Percentiles rank a stretch among this genome's conserved stretches.
phyloP scores from a whole-genome alignment of 345 rosid species.

The Gossypium longicalyx region DNA sequence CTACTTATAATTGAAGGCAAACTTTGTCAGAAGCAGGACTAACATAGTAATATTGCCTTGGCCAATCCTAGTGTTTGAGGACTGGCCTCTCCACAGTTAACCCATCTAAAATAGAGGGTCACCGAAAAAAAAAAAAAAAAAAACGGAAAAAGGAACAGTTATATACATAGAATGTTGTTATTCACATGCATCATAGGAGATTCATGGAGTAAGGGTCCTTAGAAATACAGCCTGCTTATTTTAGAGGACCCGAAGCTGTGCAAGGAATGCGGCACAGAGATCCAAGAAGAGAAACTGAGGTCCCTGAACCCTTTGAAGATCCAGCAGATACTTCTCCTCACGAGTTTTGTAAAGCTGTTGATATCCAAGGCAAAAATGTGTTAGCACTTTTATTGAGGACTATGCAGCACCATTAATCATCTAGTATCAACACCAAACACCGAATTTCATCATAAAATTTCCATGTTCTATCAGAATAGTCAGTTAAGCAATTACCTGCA shows the following conservation, averaged over 20 bases:
- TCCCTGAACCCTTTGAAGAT: slow-evolving; percentile 79
- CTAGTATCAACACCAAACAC: neutral
- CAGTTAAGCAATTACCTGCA: slow-evolving; percentile 53
- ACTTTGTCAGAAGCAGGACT: slow-evolving; percentile 10
- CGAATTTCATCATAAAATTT: neutral
- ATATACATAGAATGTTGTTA: slow-evolving; percentile 33
- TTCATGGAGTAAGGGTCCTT: neutral
- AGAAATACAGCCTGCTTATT: neutral
- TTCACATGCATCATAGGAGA: slow-evolving; percentile 15
- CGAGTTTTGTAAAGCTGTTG: slow-evolving; percentile 85
- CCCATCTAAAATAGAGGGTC: slow-evolving; percentile 33
- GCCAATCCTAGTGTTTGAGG: slow-evolving; percentile 9
- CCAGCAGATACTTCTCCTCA: slow-evolving; percentile 79
- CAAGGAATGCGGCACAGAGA: slow-evolving; percentile 86
- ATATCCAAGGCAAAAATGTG: neutral
- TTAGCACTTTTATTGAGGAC: neutral
- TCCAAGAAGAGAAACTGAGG: slow-evolving; percentile 89
- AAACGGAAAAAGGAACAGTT: neutral
- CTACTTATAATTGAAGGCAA: neutral
- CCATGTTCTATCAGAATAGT: neutral
- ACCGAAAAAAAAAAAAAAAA: neutral
- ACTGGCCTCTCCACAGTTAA: slow-evolving; percentile 21
- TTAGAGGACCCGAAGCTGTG: slow-evolving; percentile 75
- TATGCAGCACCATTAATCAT: neutral
- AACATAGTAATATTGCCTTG: neutral